Evolutionary conservation across 495 filamentous ascomycete genomes (phyloP).

Genomic region (Penicillium nucicola): DNA sequence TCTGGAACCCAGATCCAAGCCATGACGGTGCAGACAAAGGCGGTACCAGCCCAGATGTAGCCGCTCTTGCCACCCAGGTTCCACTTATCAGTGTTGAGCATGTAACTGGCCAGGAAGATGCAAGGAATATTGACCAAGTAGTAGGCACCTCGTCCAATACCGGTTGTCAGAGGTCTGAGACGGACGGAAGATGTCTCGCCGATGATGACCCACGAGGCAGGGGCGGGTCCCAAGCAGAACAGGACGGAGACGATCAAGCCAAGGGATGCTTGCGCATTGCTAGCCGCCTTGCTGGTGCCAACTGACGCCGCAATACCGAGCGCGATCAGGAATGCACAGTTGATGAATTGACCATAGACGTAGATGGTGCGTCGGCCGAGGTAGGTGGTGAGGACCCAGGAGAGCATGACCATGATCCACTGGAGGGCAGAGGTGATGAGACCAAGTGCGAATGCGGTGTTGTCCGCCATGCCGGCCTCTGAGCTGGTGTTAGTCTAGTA

Average conservation of each 20-base stretch:
- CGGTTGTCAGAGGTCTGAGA: slow-evolving; percentile 55
- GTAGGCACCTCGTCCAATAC: slow-evolving; percentile 50
- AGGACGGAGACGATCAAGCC: slow-evolving; percentile 55
- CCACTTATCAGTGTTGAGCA: slow-evolving; percentile 45
- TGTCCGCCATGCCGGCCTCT: slow-evolving; percentile 32
- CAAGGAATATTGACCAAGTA: slow-evolving; percentile 53
- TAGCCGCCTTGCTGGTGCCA: slow-evolving; percentile 26
- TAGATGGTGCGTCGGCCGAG: slow-evolving; percentile 47
- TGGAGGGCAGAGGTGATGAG: slow-evolving; percentile 51
- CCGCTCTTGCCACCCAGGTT: slow-evolving; percentile 52
- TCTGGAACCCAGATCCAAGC: slow-evolving; percentile 58
- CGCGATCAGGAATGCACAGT: slow-evolving; percentile 31
- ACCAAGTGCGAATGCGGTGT: slow-evolving; percentile 41
- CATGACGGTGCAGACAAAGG: slow-evolving; percentile 51
- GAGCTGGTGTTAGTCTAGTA: slow-evolving; percentile 20
- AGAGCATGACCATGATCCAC: slow-evolving; percentile 50
- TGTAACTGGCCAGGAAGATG: slow-evolving; percentile 49
- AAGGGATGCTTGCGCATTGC: slow-evolving; percentile 48
- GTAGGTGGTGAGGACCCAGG: slow-evolving; percentile 47
- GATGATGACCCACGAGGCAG: slow-evolving; percentile 56
- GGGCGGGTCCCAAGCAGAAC: slow-evolving; percentile 50
- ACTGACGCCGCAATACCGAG: slow-evolving; percentile 49
- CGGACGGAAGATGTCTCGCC: slow-evolving; percentile 57
- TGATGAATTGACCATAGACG: slow-evolving; percentile 40
- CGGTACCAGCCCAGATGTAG: slow-evolving; percentile 47